Evolutionary conservation across 441 rosid genomes (phyloP).

Genomic region (Jatropha podagrica): DNA sequence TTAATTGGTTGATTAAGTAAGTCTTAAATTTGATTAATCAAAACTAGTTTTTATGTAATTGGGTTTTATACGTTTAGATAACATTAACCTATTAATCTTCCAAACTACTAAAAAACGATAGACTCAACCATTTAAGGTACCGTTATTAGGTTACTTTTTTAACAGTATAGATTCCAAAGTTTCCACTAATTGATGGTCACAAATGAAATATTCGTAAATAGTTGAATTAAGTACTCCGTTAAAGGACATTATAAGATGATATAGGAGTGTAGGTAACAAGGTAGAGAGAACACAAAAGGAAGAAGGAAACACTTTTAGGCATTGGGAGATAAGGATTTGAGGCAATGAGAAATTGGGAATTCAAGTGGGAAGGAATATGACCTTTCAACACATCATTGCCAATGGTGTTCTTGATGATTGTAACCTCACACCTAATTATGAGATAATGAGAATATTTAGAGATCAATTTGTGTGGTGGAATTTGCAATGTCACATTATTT

Average conservation of each 20-base stretch:
- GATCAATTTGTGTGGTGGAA: neutral
- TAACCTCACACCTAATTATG: slow-evolving; percentile 5
- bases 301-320: neutral
- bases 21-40: no score
- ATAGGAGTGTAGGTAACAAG: no score
- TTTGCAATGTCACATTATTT: neutral
- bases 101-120: neutral
- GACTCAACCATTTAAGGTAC: neutral
- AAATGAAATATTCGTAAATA: no score
- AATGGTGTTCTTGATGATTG: neutral
- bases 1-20: no score
- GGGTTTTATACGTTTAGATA: no score
- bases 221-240: no score
- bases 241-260: no score
- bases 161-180: neutral
- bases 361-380: neutral
- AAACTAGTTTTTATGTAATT: no score
- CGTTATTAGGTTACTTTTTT: neutral
- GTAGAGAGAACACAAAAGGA: neutral
- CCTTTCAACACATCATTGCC: neutral
- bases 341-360: neutral
- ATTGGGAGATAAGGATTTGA: slow-evolving; percentile 1
- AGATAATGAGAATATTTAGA: neutral
- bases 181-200: neutral
- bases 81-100: neutral